Base-by-base conservation (phyloP, 495 filamentous ascomycete species). In the Penicillium ochrochloron region DNA sequence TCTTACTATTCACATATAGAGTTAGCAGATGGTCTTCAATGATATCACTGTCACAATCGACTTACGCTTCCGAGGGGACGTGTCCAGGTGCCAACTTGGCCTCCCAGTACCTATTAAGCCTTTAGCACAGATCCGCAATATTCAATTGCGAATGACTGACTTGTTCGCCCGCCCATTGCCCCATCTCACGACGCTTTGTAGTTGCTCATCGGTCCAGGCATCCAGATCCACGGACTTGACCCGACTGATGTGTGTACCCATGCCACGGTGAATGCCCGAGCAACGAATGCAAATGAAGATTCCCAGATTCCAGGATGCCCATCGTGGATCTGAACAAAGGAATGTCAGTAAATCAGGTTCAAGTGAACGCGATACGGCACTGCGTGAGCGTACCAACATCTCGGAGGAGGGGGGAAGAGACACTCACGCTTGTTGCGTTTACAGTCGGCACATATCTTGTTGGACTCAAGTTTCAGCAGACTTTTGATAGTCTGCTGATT, bases 201-300 rank as follows among this genome's bases (percentile, higher is more conserved):
- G 77, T 81, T 98, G 96, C 77, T 98, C 96, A 78, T 99, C 95
- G 61, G 94, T 98, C 95, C 95, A 99, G 9, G 93, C 86, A 78
- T 99, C 95, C 37, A 99, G 84, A 75, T 99, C 96, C 64, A 99
- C 95, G 4, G 93, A 97, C 75, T 98, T 98, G 72, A 99, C 96
- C 75, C 92, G 86, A 75, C 92, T 97, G 73, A 99, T 97, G 80
- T 99, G 95, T 50, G 95, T 98, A 70, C 95, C 95, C 93, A 99
- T 97, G 50, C 94, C 93, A 69, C 95, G 90, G 78, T 99, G 95
- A 71, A 99, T 97, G 66, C 95, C 95, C 10, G 96, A 98, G 76
- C 95, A 99, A 62, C 94, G 90, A 73, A 99, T 98, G 79, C 95
- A 99, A 67, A 99, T 82, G 73, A 99, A 99, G 68, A 98, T 88